Percentiles rank a stretch among this genome's conserved stretches.
Evolutionary conservation across 345 rosid genomes (phyloP).

Genomic region (Eucalyptus camaldulensis): DNA sequence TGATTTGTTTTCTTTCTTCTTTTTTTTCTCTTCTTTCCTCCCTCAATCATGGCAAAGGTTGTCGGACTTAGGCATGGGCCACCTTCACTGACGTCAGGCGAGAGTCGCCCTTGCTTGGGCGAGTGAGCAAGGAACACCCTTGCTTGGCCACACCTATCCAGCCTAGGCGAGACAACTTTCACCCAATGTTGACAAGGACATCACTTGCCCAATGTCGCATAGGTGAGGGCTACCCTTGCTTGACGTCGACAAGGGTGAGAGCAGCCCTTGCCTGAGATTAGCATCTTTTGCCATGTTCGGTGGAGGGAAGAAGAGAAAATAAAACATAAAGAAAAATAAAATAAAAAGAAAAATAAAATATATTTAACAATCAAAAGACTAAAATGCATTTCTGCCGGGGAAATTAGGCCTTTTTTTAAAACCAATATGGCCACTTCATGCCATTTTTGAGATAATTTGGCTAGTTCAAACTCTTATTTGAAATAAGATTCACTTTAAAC

Average conservation of each 20-base stretch:
- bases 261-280: fast-evolving
- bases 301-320: fast-evolving
- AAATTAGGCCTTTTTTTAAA: fast-evolving
- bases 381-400: fast-evolving
- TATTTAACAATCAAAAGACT: too few relatives aligned
- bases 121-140: fast-evolving
- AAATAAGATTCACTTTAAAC: fast-evolving
- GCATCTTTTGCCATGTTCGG: fast-evolving
- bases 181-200: too few relatives aligned
- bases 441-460: too few relatives aligned
- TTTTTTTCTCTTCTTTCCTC: too few relatives aligned
- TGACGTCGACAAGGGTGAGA: fast-evolving
- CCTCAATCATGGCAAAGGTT: fast-evolving
- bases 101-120: fast-evolving
- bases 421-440: fast-evolving
- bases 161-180: too few relatives aligned
- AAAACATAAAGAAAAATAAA: too few relatives aligned
- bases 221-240: fast-evolving
- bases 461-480: fast-evolving
- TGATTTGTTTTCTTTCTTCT: too few relatives aligned
- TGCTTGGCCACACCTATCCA: fast-evolving
- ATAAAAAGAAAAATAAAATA: too few relatives aligned
- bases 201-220: fast-evolving
- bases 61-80: fast-evolving
- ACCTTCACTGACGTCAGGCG: fast-evolving